These are phyloP conservation scores for Nasturtium officinale DNA, from an alignment of 345 rosid species.

Conservation along the genomic window DNA sequence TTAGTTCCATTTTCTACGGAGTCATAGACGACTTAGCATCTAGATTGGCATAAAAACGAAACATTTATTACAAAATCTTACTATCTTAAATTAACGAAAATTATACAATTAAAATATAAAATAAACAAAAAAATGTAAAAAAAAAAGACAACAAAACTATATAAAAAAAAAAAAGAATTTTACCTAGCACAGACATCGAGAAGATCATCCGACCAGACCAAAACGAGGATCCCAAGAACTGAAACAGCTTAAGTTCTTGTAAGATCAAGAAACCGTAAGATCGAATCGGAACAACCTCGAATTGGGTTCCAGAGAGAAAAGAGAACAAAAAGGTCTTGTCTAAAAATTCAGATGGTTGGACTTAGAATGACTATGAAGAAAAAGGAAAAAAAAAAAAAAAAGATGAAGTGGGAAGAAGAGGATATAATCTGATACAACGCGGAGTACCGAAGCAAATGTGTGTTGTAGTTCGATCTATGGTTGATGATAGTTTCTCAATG, in stretches of 20 bases:
- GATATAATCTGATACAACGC: constrained; percentile 26
- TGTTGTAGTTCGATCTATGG: constrained; percentile 22
- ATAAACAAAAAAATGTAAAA: background rate
- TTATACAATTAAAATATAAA: background rate
- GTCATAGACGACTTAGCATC: constrained; percentile 35
- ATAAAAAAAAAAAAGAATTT: background rate
- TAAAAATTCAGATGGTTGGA: constrained; percentile 38
- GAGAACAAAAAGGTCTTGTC: constrained; percentile 25
- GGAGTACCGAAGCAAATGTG: constrained; percentile 31
- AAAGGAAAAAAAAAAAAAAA: background rate
- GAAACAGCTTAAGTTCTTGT: constrained; percentile 25
- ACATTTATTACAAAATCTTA: constrained; percentile 8
- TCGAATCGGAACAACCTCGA: constrained; percentile 37
- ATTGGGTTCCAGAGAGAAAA: constrained; percentile 2
- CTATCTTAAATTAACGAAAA: background rate
- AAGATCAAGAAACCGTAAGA: constrained; percentile 42
- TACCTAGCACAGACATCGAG: constrained; percentile 39
- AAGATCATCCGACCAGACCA: constrained; percentile 35
- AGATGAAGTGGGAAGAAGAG: constrained; percentile 15
- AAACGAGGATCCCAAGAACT: background rate
- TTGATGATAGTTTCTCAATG: constrained; percentile 29
- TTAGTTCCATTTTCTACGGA: constrained; percentile 42
- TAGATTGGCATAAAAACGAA: constrained; percentile 28
- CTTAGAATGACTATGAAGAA: constrained; percentile 29
- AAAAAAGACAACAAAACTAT: background rate